Evolutionary conservation across 495 filamentous ascomycete species (phyloP).

Genomic region (Hypoxylon intermedium): DNA sequence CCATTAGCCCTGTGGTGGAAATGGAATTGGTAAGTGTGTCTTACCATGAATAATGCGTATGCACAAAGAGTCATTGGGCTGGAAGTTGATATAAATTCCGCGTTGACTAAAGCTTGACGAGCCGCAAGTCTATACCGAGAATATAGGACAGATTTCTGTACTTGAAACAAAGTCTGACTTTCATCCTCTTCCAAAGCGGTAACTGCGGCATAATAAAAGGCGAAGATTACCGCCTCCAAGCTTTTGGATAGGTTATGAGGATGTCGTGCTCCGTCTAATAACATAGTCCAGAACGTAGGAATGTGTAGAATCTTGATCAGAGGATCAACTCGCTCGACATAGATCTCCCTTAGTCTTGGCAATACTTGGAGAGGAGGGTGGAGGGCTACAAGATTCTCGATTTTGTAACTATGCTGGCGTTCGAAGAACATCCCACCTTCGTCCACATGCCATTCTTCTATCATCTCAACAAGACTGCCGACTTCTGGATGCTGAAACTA

Average conservation of each 20-base stretch:
- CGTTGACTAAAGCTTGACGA: constrained; percentile 55
- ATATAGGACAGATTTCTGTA: constrained; percentile 49
- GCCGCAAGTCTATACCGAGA: constrained; percentile 52
- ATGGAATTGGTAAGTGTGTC: neutral
- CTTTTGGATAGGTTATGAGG: constrained; percentile 45
- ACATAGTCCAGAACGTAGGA: constrained; percentile 55
- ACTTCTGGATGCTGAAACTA: constrained; percentile 23
- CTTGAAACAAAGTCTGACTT: constrained; percentile 51
- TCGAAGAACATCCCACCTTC: constrained; percentile 22
- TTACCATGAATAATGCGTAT: constrained; percentile 25
- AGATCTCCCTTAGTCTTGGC: constrained; percentile 56
- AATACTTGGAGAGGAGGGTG: constrained; percentile 38
- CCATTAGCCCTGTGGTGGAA: neutral
- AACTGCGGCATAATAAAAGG: constrained; percentile 56
- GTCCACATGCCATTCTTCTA: constrained; percentile 4
- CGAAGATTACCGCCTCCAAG: constrained; percentile 59
- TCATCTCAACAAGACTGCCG: constrained; percentile 1
- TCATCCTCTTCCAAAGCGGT: constrained; percentile 50
- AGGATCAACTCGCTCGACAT: constrained; percentile 59
- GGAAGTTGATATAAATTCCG: constrained; percentile 45
- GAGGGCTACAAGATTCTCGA: constrained; percentile 1
- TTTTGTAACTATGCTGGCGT: constrained; percentile 52
- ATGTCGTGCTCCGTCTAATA: constrained; percentile 48
- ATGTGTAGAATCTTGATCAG: constrained; percentile 62
- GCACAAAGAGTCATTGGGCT: constrained; percentile 26